Evolutionary conservation across 1,284 basidiomycete species (phyloP).

Genomic region (Phlebopus sp.): DNA sequence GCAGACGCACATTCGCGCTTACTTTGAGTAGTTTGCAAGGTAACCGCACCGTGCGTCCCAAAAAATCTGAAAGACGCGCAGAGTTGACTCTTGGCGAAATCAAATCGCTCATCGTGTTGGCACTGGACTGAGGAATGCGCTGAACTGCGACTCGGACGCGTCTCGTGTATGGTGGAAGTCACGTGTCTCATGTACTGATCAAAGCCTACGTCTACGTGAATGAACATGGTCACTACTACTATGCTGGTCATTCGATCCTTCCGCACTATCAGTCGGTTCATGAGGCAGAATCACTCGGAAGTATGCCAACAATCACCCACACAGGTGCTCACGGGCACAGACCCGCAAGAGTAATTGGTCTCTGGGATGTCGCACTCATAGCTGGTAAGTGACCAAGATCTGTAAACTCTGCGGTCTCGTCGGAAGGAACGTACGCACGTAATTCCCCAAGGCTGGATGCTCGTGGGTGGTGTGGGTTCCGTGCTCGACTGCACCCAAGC

Average conservation of each 20-base stretch:
- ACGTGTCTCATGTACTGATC: too few relatives aligned
- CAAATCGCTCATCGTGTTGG: constrained; percentile 38
- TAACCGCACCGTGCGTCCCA: constrained; percentile 66
- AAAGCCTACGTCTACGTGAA: too few relatives aligned
- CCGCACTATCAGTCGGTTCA: too few relatives aligned
- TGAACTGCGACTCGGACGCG: constrained; percentile 7
- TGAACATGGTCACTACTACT: too few relatives aligned
- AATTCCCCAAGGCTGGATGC: constrained; percentile 8
- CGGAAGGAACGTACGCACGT: constrained; percentile 8
- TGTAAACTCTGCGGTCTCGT: not conserved
- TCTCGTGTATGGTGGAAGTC: constrained; percentile 3
- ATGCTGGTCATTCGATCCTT: too few relatives aligned
- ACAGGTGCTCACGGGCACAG: constrained; percentile 15
- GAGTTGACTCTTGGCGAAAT: constrained; percentile 66
- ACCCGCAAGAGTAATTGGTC: constrained; percentile 13
- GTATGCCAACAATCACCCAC: constrained; percentile 9
- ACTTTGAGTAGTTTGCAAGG: constrained; percentile 70
- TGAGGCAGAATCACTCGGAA: too few relatives aligned
- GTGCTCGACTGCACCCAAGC: constrained; percentile 18
- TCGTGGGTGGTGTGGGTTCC: constrained; percentile 14
- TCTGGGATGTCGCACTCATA: constrained; percentile 17
- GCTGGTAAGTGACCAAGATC: constrained; percentile 5
- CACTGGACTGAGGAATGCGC: constrained; percentile 2
- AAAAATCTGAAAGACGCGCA: constrained; percentile 51
- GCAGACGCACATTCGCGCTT: constrained; percentile 2